Conservation (phyloP, 495 filamentous ascomycete genomes). For the Recurvomyces mirabilis region DNA sequence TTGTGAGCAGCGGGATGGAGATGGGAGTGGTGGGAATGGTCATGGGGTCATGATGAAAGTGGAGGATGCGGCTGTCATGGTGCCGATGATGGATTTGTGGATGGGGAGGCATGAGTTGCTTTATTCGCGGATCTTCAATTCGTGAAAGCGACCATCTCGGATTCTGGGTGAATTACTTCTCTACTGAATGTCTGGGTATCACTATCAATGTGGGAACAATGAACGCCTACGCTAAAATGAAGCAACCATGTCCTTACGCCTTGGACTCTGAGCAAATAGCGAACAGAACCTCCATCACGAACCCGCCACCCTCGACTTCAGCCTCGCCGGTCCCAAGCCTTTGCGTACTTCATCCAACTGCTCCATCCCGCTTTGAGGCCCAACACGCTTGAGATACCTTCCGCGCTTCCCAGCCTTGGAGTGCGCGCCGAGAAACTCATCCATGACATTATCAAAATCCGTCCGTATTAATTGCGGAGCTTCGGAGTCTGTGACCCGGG, state of each 20-base stretch:
- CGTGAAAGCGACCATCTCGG: constrained; percentile 18
- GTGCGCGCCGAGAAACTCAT: constrained; percentile 79
- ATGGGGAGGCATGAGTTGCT: constrained; percentile 87
- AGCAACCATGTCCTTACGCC: neutral
- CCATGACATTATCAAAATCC: constrained; percentile 82
- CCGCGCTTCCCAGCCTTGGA: constrained; percentile 55
- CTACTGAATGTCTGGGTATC: neutral
- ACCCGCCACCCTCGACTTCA: constrained; percentile 23
- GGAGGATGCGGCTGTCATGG: constrained; percentile 74
- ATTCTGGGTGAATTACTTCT: too few species aligned
- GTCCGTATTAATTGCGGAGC: constrained; percentile 41
- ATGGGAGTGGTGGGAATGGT: constrained; percentile 51
- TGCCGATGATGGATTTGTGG: constrained; percentile 87
- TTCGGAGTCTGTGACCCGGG: constrained; percentile 22
- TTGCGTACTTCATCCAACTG: constrained; percentile 84
- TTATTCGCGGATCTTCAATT: constrained; percentile 95
- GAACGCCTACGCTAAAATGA: neutral
- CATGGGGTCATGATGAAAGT: constrained; percentile 40
- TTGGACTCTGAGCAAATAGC: neutral
- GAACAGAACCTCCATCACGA: constrained; percentile 4
- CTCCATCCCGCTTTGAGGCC: constrained; percentile 65
- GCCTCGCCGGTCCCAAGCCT: constrained; percentile 62
- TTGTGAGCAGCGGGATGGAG: too few species aligned
- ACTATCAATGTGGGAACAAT: neutral
- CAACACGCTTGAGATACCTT: constrained; percentile 63